phyloP scores from a whole-genome alignment of 441 rosid genomes.

The Syzygium malaccense region DNA sequence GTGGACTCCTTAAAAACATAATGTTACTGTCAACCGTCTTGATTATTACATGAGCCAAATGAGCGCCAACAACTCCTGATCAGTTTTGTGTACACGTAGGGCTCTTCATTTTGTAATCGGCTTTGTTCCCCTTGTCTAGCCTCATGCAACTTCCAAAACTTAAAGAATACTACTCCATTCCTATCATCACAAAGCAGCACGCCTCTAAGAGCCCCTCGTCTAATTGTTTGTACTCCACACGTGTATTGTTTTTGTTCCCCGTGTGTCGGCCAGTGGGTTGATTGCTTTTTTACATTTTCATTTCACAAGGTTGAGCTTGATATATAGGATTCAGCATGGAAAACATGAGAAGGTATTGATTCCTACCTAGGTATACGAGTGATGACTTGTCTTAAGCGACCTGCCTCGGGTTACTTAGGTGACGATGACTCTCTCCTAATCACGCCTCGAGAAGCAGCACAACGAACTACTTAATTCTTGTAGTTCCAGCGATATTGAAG shows the following conservation, averaged over 20 bases:
- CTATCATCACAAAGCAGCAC: neutral
- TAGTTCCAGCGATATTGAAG: neutral
- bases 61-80: slow-evolving; percentile 16
- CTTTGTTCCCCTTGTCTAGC: neutral
- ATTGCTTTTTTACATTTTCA: neutral
- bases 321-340: neutral
- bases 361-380: neutral
- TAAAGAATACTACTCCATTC: neutral
- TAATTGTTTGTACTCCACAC: neutral
- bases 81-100: slow-evolving; percentile 10
- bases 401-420: neutral
- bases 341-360: neutral
- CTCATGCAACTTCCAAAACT: neutral
- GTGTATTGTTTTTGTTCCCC: neutral
- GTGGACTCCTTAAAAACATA: slow-evolving; percentile 18
- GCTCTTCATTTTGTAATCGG: slow-evolving; percentile 4
- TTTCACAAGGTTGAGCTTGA: neutral
- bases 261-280: neutral
- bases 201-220: neutral
- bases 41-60: slow-evolving; percentile 23
- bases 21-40: slow-evolving; percentile 21
- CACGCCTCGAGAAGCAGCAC: neutral
- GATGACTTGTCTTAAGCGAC: neutral
- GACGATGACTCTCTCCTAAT: neutral
- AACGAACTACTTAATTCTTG: neutral